A percentile compares a stretch with the other conserved stretches of the same genome.
Conservation (phyloP, 2,329 filamentous ascomycete genomes). For the Hypoxylon rubiginosum region DNA sequence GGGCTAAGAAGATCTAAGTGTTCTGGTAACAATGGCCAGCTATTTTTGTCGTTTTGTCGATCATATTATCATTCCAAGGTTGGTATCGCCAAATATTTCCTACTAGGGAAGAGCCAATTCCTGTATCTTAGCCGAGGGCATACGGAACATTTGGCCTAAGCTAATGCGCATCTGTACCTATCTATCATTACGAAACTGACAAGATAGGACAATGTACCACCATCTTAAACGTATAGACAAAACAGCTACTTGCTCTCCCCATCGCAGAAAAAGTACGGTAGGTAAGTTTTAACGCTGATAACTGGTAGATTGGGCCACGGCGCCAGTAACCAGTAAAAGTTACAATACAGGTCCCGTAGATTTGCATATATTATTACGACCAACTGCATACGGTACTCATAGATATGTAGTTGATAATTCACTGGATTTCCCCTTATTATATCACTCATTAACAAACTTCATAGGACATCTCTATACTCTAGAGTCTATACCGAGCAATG, state of each 20-base stretch:
- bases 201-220: not conserved
- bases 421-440: too few species aligned
- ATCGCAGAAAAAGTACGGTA: not conserved
- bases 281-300: not conserved
- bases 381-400: not conserved
- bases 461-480: too few species aligned
- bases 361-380: not conserved
- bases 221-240: not conserved
- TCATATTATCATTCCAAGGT: conserved; percentile 1
- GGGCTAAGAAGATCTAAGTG: conserved; percentile 42
- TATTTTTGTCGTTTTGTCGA: not conserved
- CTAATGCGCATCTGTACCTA: not conserved
- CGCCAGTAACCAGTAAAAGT: not conserved
- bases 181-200: not conserved
- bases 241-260: not conserved
- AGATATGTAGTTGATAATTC: not conserved
- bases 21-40: not conserved
- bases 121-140: not conserved
- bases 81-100: conserved; percentile 3
- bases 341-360: not conserved
- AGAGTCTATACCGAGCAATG: too few species aligned
- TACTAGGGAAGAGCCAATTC: not conserved
- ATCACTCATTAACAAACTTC: not conserved
- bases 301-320: not conserved
- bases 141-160: not conserved